These are phyloP conservation scores for Crithidia sp. DNA, from an alignment of 208 protist genomes.

Conservation along the genomic window DNA sequence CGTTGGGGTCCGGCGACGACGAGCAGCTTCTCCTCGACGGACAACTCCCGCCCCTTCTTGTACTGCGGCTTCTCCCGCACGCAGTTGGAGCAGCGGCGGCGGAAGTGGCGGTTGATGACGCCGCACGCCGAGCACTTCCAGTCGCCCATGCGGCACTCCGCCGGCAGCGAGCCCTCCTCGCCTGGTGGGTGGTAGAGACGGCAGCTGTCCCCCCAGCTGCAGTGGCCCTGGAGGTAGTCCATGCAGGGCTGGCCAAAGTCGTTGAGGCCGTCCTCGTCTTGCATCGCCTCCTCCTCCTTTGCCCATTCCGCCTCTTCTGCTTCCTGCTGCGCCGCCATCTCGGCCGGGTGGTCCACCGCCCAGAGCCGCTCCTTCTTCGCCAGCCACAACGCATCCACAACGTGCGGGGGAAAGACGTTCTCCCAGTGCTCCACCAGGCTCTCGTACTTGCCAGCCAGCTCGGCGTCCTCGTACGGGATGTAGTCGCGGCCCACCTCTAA, in stretches of 20 bases:
- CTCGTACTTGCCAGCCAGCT: slow-evolving; percentile 83
- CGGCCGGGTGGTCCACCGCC: slow-evolving; percentile 73
- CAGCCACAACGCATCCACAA: slow-evolving; percentile 88
- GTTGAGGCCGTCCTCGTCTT: slow-evolving; percentile 90
- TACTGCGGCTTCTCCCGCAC: slow-evolving; percentile 92
- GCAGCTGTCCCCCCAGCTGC: slow-evolving; percentile 80
- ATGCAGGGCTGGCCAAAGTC: slow-evolving; percentile 92
- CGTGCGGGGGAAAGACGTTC: slow-evolving; percentile 84
- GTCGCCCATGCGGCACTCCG: slow-evolving; percentile 88
- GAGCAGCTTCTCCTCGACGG: slow-evolving; percentile 75
- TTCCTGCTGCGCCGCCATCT: slow-evolving; percentile 64
- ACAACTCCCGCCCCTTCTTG: slow-evolving; percentile 64
- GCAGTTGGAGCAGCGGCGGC: slow-evolving; percentile 89
- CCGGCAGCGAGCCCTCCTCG: slow-evolving; percentile 85
- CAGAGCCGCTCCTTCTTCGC: slow-evolving; percentile 89
- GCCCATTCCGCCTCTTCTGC: slow-evolving; percentile 86
- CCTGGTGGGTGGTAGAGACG: slow-evolving; percentile 85
- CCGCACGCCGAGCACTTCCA: slow-evolving; percentile 91
- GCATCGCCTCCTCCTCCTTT: slow-evolving; percentile 65
- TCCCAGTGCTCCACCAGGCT: slow-evolving; percentile 92
- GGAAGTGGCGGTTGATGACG: slow-evolving; percentile 93
- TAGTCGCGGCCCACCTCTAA: slow-evolving; percentile 88
- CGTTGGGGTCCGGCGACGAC: slow-evolving; percentile 70
- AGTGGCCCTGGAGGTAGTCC: slow-evolving; percentile 91
- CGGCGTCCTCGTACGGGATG: slow-evolving; percentile 89